Conservation (phyloP, 805 yeast species). For the Wickerhamomyces pijperi region DNA sequence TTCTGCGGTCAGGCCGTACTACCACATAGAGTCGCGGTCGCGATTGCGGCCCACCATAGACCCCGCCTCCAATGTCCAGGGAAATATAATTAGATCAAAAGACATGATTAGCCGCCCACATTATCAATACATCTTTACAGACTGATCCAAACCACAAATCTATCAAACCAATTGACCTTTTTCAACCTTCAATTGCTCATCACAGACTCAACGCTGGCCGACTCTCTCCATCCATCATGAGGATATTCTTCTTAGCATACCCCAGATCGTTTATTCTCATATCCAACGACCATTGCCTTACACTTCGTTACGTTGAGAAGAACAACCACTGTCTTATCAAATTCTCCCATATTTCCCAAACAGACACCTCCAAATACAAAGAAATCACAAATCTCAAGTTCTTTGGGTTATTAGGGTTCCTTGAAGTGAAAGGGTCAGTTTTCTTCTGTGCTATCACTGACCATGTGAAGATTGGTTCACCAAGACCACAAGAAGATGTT, state of each 20-base stretch:
- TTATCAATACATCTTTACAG: no score
- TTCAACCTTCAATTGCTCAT: no score
- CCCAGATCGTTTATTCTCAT: slow-evolving; percentile 66
- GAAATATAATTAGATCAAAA: no score
- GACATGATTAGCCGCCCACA: no score
- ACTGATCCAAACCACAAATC: no score
- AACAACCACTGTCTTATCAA: slow-evolving; percentile 33
- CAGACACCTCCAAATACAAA: slow-evolving; percentile 28
- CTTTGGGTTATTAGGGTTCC: slow-evolving; percentile 53
- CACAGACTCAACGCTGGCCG: no score
- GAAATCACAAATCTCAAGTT: slow-evolving; percentile 26
- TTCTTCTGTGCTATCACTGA: slow-evolving; percentile 51
- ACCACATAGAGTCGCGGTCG: no score
- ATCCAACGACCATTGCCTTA: slow-evolving; percentile 45
- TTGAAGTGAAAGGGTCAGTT: slow-evolving; percentile 39
- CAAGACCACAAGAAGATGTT: slow-evolving; percentile 42
- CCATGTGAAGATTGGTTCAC: slow-evolving; percentile 45
- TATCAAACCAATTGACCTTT: no score
- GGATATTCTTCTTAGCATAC: slow-evolving; percentile 33
- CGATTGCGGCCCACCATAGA: no score
- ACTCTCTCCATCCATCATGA: no score
- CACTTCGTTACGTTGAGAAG: slow-evolving; percentile 34
- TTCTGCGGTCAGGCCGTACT: no score
- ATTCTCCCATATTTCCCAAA: slow-evolving; percentile 31
- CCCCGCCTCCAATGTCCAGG: no score